A percentile compares a stretch with the other conserved stretches of the same genome.
Evolutionary conservation across 331 rosid genomes (phyloP).

Genomic region (Ulmus americana): DNA sequence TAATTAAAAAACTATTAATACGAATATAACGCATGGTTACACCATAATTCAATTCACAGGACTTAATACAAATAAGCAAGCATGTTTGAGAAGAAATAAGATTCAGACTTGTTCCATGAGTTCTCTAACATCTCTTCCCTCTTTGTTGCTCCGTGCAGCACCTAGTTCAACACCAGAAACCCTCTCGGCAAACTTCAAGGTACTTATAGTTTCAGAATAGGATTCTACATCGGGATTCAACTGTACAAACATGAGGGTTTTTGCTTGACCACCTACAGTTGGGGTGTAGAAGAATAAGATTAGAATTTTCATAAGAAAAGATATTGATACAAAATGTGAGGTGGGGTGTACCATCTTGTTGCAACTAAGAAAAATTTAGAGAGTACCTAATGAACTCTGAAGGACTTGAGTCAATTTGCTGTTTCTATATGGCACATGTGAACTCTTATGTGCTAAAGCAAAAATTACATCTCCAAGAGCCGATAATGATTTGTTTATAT

Average conservation of each 20-base stretch:
- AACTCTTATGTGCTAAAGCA: slow-evolving; percentile 84
- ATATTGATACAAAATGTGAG: neutral
- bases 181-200: slow-evolving; percentile 96
- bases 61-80: slow-evolving; percentile 9
- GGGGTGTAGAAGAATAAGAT: slow-evolving; percentile 14
- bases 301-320: slow-evolving; percentile 8
- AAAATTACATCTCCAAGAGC: slow-evolving; percentile 96
- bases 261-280: slow-evolving; percentile 88
- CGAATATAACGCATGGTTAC: neutral
- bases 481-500: slow-evolving; percentile 85
- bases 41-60: neutral
- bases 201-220: slow-evolving; percentile 80
- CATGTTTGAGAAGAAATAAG: slow-evolving; percentile 16
- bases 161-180: slow-evolving; percentile 98
- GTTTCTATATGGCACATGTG: slow-evolving; percentile 90
- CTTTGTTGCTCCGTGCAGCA: slow-evolving; percentile 93
- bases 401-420: slow-evolving; percentile 98
- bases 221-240: slow-evolving; percentile 89
- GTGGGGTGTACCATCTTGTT: neutral
- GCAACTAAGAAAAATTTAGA: slow-evolving; percentile 14
- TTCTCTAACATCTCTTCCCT: slow-evolving; percentile 90
- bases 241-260: slow-evolving; percentile 98
- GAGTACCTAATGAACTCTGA: slow-evolving; percentile 85
- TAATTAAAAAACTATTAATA: neutral
- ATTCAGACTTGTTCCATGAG: slow-evolving; percentile 81